A percentile compares a stretch with the other conserved stretches of the same genome.
These are phyloP conservation scores for Cordyceps sp. DNA, from an alignment of 2,329 filamentous ascomycete species.

Conservation along the genomic window DNA sequence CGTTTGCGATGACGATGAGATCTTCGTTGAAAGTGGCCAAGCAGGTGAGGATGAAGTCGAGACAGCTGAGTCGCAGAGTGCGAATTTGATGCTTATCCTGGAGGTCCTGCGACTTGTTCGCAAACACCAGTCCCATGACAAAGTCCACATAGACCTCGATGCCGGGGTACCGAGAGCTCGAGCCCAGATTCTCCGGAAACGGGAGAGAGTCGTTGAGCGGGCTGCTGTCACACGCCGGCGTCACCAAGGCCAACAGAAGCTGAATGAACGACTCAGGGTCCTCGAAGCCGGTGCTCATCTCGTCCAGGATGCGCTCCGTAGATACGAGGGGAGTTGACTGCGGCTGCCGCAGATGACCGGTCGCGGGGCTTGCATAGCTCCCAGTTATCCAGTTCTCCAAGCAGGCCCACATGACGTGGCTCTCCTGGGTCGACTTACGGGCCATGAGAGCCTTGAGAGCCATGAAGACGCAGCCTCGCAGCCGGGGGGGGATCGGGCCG, in stretches of 20 bases:
- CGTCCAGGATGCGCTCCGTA: constrained; percentile 53
- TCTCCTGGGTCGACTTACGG: constrained; percentile 51
- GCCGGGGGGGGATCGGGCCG: constrained; percentile 55
- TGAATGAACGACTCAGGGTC: constrained; percentile 73
- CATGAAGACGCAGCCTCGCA: constrained; percentile 73
- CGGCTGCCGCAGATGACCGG: constrained; percentile 14
- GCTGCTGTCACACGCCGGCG: constrained; percentile 43
- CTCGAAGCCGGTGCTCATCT: constrained; percentile 65
- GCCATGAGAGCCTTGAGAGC: constrained; percentile 60
- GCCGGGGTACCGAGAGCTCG: constrained; percentile 57
- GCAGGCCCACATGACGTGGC: constrained; percentile 60
- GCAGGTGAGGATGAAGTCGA: constrained; percentile 69
- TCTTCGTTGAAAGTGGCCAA: constrained; percentile 87
- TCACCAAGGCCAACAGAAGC: constrained; percentile 55
- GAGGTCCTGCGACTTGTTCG: constrained; percentile 46
- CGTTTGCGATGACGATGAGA: constrained; percentile 69
- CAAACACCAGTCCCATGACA: constrained; percentile 64
- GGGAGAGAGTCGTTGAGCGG: constrained; percentile 60
- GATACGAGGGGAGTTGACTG: constrained; percentile 20
- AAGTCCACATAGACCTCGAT: constrained; percentile 92
- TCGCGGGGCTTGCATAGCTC: constrained; percentile 24
- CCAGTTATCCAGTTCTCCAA: constrained; percentile 69
- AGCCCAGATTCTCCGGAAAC: constrained; percentile 75
- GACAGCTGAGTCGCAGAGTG: constrained; percentile 60
- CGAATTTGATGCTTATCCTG: constrained; percentile 52